phyloP scores from a whole-genome alignment of 805 yeast genomes.

The Candida palmyrensis region DNA sequence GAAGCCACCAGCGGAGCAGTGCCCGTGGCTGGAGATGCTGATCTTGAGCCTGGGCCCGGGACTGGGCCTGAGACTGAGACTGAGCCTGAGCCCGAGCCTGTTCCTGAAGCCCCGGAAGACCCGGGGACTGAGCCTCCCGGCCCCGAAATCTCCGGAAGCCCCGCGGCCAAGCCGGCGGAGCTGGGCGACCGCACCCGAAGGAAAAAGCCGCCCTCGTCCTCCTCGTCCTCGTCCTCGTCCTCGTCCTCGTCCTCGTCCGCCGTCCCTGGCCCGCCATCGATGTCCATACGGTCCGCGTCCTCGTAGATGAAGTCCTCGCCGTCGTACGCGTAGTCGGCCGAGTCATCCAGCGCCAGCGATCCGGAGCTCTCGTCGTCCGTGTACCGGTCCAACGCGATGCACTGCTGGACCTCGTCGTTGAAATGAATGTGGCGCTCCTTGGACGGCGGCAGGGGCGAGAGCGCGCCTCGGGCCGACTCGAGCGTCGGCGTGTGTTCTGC shows the following conservation, averaged over 20 bases:
- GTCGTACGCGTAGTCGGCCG: constrained; percentile 14
- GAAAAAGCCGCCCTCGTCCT: constrained; percentile 68
- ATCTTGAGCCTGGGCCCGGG: too few species aligned
- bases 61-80: too few species aligned
- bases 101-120: constrained; percentile 1
- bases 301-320: constrained; percentile 11
- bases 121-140: neutral
- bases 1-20: too few species aligned
- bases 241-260: constrained; percentile 21
- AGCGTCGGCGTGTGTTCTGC: neutral
- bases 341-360: constrained; percentile 26
- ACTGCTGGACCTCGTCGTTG: constrained; percentile 91
- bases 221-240: constrained; percentile 42
- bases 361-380: constrained; percentile 22
- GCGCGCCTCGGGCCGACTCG: neutral
- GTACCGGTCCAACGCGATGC: constrained; percentile 61
- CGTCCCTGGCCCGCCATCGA: constrained; percentile 7
- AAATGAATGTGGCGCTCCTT: constrained; percentile 78
- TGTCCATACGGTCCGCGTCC: constrained; percentile 5
- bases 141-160: neutral
- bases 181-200: constrained; percentile 47
- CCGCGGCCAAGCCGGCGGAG: constrained; percentile 21
- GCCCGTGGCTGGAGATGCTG: too few species aligned
- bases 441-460: constrained; percentile 11
- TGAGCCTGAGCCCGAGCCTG: too few species aligned